phyloP scores from a whole-genome alignment of 2,329 filamentous ascomycete species.

The Ilyonectria robusta region DNA sequence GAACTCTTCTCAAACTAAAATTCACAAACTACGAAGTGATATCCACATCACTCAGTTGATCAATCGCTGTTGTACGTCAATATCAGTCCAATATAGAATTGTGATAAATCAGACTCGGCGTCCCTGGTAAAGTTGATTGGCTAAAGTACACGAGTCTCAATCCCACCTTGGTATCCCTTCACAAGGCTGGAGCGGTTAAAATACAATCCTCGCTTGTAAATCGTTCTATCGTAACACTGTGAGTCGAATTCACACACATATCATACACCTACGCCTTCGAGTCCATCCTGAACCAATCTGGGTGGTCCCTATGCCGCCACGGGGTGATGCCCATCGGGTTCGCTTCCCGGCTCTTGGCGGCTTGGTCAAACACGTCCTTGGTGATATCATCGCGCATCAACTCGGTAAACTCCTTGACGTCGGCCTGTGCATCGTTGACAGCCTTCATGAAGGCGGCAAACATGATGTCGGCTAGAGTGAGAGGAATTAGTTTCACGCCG shows the following conservation, averaged over 20 bases:
- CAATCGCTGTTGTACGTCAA: neutral
- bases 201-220: conserved; percentile 18
- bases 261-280: conserved; percentile 35
- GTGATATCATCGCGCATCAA: conserved; percentile 63
- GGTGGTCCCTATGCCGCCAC: conserved; percentile 72
- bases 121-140: neutral
- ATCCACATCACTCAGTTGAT: neutral
- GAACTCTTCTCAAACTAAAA: neutral
- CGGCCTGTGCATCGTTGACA: conserved; percentile 61
- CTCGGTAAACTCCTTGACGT: conserved; percentile 67
- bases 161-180: neutral
- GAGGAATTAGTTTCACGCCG: conserved; percentile 30
- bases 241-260: conserved; percentile 4
- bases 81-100: neutral
- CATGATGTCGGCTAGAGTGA: conserved; percentile 62
- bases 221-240: conserved; percentile 19
- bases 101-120: neutral
- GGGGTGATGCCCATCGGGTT: conserved; percentile 70
- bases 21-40: neutral
- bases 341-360: conserved; percentile 66
- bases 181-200: neutral
- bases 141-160: neutral
- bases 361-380: conserved; percentile 66
- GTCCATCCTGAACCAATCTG: conserved; percentile 67
- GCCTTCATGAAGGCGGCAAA: conserved; percentile 64